Percentiles rank a stretch among this genome's conserved stretches.
Conservation (phyloP, 345 rosid species). For the Corymbia maculata region DNA sequence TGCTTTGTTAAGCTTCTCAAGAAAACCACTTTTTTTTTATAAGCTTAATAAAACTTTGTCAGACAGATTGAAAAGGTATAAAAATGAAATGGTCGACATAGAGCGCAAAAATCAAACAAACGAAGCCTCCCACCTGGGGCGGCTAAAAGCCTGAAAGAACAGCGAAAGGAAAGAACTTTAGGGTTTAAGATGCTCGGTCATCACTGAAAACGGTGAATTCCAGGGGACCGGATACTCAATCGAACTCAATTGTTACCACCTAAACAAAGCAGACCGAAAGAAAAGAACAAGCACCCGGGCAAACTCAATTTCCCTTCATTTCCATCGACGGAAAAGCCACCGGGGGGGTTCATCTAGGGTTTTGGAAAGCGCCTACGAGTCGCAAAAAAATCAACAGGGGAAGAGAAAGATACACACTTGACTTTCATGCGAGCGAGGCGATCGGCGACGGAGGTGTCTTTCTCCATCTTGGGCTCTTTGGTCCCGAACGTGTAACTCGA, state of each 20-base stretch:
- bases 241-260: not conserved
- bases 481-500: constrained; percentile 95
- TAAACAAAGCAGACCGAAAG: not conserved
- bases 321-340: not conserved
- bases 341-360: constrained; percentile 35
- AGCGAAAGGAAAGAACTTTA: not conserved
- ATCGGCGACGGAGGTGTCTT: constrained; percentile 92
- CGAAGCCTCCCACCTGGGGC: not conserved
- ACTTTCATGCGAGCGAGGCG: constrained; percentile 99
- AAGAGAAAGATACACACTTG: constrained; percentile 32
- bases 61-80: not conserved
- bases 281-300: not conserved
- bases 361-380: not conserved
- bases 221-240: not conserved
- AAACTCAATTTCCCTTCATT: not conserved
- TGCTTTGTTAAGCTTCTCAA: not conserved
- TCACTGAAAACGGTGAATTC: not conserved
- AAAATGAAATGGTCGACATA: not conserved
- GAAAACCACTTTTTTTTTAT: not conserved
- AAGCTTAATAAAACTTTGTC: not conserved
- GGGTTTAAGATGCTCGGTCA: not conserved
- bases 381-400: not conserved
- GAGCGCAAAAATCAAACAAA: not conserved
- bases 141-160: not conserved
- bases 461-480: constrained; percentile 94